These are phyloP conservation scores for Lathyrus sativus DNA, from an alignment of 306 rosid genomes.

Conservation along the genomic window DNA sequence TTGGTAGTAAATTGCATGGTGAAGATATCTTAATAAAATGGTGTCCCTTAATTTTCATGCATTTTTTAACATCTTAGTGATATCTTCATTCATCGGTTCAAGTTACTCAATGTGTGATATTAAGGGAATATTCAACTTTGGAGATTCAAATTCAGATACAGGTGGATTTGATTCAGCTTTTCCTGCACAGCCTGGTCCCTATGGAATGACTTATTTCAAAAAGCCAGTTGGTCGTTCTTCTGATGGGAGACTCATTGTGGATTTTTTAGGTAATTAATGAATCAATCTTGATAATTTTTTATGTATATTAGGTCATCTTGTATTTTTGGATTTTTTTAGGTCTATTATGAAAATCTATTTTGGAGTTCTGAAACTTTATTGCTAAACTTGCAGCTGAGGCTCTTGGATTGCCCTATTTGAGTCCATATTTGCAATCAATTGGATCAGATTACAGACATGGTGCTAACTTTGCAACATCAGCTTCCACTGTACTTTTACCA, in stretches of 20 bases:
- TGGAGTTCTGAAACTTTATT: neutral
- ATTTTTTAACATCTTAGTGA: slow-evolving; percentile 9
- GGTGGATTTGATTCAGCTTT: slow-evolving; percentile 75
- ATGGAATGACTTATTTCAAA: slow-evolving; percentile 68
- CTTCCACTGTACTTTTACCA: slow-evolving; percentile 76
- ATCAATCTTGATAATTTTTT: neutral
- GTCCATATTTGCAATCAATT: slow-evolving; percentile 76
- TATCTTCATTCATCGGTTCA: slow-evolving; percentile 24
- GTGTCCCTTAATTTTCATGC: neutral
- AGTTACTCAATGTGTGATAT: slow-evolving; percentile 49
- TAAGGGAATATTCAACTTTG: slow-evolving; percentile 71
- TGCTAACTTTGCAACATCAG: slow-evolving; percentile 73
- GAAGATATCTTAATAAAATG: slow-evolving; percentile 5
- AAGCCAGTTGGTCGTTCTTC: slow-evolving; percentile 65
- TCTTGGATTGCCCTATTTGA: slow-evolving; percentile 64
- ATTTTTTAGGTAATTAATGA: slow-evolving; percentile 67
- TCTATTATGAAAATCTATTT: too few relatives aligned
- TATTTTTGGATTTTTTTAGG: too few relatives aligned
- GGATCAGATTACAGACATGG: slow-evolving; percentile 69
- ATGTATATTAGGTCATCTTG: too few relatives aligned
- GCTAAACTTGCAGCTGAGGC: slow-evolving; percentile 58
- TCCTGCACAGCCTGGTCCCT: slow-evolving; percentile 60
- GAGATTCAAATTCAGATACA: slow-evolving; percentile 75
- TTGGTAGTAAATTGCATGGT: slow-evolving; percentile 1
- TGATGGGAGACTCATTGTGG: slow-evolving; percentile 73